Evolutionary conservation across 345 rosid species (phyloP).

Genomic region (Gossypium turneri): DNA sequence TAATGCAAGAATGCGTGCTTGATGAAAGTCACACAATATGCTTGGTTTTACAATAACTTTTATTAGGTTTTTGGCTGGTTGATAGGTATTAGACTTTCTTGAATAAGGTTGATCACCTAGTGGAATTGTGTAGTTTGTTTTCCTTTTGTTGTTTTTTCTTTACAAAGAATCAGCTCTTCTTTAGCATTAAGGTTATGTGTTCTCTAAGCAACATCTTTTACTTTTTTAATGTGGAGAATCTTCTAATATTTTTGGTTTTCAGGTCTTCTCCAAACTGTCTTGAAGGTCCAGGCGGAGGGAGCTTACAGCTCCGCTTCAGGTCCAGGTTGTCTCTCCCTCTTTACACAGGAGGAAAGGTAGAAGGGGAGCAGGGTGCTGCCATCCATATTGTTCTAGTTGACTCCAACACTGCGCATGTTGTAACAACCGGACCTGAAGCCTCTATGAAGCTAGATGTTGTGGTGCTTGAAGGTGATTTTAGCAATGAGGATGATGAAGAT

Average conservation of each 20-base stretch:
- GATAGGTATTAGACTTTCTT: not conserved
- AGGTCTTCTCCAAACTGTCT: constrained; percentile 85
- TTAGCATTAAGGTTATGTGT: not conserved
- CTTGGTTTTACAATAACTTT: not conserved
- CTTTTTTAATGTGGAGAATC: not conserved
- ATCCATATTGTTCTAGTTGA: constrained; percentile 78
- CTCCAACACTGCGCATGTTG: constrained; percentile 60
- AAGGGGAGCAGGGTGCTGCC: constrained; percentile 98
- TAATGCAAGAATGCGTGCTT: not conserved
- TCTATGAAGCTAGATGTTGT: constrained; percentile 73
- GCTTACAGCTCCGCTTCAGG: constrained; percentile 68
- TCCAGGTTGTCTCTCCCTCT: constrained; percentile 96
- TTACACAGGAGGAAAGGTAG: constrained; percentile 95
- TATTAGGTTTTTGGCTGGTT: constrained; percentile 2
- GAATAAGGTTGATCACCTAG: not conserved
- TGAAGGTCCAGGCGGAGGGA: constrained; percentile 87
- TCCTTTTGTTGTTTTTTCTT: not conserved
- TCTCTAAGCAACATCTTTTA: not conserved
- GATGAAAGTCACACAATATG: not conserved
- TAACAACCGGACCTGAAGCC: constrained; percentile 79
- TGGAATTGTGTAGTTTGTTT: not conserved
- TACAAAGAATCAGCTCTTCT: not conserved
- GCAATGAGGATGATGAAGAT: constrained; percentile 83
- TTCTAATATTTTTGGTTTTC: constrained; percentile 17
- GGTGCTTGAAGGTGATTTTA: constrained; percentile 95